A percentile compares a stretch with the other conserved stretches of the same genome.
Conservation (phyloP, 2,329 filamentous ascomycete genomes). For the Verticillium albo-atrum region DNA sequence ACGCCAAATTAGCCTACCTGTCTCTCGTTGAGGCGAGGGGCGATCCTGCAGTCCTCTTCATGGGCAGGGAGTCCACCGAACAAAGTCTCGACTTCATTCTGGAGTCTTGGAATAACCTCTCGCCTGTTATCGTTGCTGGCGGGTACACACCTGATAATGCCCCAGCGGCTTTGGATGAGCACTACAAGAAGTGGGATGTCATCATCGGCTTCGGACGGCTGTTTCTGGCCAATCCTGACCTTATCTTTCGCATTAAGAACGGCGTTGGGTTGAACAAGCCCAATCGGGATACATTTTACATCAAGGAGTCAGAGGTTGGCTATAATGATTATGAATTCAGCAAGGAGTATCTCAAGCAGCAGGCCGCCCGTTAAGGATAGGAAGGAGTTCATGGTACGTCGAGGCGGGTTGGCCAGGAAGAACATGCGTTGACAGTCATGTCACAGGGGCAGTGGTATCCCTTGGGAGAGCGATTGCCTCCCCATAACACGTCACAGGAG, state of each 20-base stretch:
- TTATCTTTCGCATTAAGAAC: slow-evolving; percentile 20
- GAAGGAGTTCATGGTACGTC: too few relatives aligned
- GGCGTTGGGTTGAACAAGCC: slow-evolving; percentile 17
- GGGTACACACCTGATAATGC: slow-evolving; percentile 17
- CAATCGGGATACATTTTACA: slow-evolving; percentile 18
- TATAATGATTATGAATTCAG: slow-evolving; percentile 7
- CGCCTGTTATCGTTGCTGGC: slow-evolving; percentile 20
- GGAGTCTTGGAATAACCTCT: slow-evolving; percentile 21
- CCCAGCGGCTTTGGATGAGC: slow-evolving; percentile 13
- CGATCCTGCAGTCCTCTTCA: slow-evolving; percentile 8
- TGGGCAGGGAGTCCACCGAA: too few relatives aligned
- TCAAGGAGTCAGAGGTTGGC: slow-evolving; percentile 3
- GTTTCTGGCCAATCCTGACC: slow-evolving; percentile 23
- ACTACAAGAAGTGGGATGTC: slow-evolving; percentile 22
- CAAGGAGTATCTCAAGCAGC: slow-evolving; percentile 2
- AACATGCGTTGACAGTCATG: too few relatives aligned
- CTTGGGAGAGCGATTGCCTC: too few relatives aligned
- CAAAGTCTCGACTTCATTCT: slow-evolving; percentile 23
- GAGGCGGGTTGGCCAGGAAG: too few relatives aligned
- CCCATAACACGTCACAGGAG: too few relatives aligned
- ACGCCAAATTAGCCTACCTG: slow-evolving; percentile 19
- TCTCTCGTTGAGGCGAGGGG: slow-evolving; percentile 22
- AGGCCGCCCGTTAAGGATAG: too few relatives aligned
- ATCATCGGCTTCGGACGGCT: slow-evolving; percentile 21
- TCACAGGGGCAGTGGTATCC: too few relatives aligned